A percentile compares a stretch with the other conserved stretches of the same genome.
Evolutionary conservation across 345 rosid species (phyloP).

Genomic region (Euclidium syriacum): DNA sequence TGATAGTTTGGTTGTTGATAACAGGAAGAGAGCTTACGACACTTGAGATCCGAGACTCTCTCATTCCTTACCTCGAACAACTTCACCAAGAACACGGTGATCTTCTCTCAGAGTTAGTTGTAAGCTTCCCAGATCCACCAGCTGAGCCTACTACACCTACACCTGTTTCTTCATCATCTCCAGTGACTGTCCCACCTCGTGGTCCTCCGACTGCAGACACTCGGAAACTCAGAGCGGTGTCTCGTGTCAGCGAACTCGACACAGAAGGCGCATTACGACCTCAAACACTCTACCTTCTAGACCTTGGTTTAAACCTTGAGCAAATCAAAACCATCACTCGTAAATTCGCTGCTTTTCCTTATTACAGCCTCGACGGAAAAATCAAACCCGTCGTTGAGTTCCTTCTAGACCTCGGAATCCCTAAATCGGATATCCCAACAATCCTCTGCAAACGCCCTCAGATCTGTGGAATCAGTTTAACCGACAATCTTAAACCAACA

Average conservation of each 20-base stretch:
- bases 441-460: conserved; percentile 80
- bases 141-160: conserved; percentile 40
- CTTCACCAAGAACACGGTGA: conserved; percentile 61
- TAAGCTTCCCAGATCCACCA: conserved; percentile 62
- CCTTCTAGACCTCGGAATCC: conserved; percentile 71
- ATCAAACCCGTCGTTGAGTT: conserved; percentile 87
- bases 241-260: conserved; percentile 58
- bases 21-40: conserved; percentile 90
- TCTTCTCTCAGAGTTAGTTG: conserved; percentile 55
- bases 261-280: conserved; percentile 62
- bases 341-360: conserved; percentile 74
- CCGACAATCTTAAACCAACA: conserved; percentile 71
- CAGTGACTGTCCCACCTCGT: conserved; percentile 28
- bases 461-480: conserved; percentile 75
- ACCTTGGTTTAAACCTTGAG: conserved; percentile 75
- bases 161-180: conserved; percentile 14
- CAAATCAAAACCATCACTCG: conserved; percentile 69
- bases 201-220: conserved; percentile 35
- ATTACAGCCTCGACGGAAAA: conserved; percentile 77
- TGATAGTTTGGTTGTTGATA: conserved; percentile 11
- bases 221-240: conserved; percentile 54
- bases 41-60: conserved; percentile 81
- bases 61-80: conserved; percentile 70
- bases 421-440: conserved; percentile 54
- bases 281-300: conserved; percentile 65